Conservation (phyloP, 2,329 filamentous ascomycete genomes). For the Colletotrichum endophyticum region DNA sequence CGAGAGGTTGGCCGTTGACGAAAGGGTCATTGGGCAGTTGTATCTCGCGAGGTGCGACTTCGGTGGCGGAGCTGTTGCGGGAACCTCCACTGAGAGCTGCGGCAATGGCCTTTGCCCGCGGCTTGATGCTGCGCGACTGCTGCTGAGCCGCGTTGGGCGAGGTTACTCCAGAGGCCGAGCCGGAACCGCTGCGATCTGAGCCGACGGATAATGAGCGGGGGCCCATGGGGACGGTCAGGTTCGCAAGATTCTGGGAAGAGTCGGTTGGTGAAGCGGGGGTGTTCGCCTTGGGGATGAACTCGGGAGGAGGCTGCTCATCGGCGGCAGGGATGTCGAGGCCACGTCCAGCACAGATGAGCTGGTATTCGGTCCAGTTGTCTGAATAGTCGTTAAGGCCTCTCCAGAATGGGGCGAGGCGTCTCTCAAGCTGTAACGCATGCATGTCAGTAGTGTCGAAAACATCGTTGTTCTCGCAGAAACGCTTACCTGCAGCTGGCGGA, state of each 20-base stretch:
- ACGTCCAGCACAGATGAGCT: slow-evolving; percentile 89
- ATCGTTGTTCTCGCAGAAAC: slow-evolving; percentile 29
- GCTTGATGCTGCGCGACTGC: slow-evolving; percentile 65
- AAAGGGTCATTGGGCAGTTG: slow-evolving; percentile 81
- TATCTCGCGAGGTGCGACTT: slow-evolving; percentile 79
- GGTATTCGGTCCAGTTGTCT: slow-evolving; percentile 89
- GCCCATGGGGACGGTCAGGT: slow-evolving; percentile 79
- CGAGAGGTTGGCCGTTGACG: slow-evolving; percentile 92
- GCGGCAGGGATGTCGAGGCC: slow-evolving; percentile 83
- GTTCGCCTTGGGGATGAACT: slow-evolving; percentile 53
- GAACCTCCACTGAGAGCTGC: slow-evolving; percentile 78
- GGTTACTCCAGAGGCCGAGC: slow-evolving; percentile 60
- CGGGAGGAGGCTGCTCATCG: slow-evolving; percentile 80
- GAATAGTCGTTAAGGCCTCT: slow-evolving; percentile 89
- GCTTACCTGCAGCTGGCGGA: slow-evolving; percentile 85
- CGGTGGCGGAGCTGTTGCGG: slow-evolving; percentile 73
- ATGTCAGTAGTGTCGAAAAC: neutral
- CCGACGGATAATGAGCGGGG: slow-evolving; percentile 78
- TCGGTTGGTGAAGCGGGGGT: slow-evolving; percentile 51
- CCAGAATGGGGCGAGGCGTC: slow-evolving; percentile 94
- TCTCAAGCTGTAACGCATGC: slow-evolving; percentile 72
- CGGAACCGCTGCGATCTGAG: slow-evolving; percentile 71
- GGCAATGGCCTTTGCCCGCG: slow-evolving; percentile 87
- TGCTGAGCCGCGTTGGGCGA: slow-evolving; percentile 45
- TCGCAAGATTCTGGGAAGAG: slow-evolving; percentile 69